Base-by-base conservation (phyloP, 2,329 filamentous ascomycete species). In the Aspergillus neotritici region DNA sequence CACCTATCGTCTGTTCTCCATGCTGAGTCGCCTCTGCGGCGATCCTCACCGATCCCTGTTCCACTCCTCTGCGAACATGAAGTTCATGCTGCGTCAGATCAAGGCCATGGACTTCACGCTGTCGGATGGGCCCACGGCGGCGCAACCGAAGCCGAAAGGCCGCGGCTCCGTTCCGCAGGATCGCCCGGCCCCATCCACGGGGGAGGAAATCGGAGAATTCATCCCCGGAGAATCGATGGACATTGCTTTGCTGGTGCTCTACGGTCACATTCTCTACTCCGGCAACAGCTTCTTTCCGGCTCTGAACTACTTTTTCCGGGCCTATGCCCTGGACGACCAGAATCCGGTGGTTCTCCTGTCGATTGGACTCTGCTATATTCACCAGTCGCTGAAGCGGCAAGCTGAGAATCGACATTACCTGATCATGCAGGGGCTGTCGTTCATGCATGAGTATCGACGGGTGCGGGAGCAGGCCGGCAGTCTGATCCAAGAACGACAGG, bases 61-160 rank as follows among this genome's bases (percentile, higher is more conserved):
- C 65, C 84, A 84, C 40, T 84, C 84, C 3, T 86, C 87, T 0
- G 83, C 87, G 0, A 83, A 84, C 14, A 89, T 95, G 65, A 97
- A 97, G 63, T 94, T 87, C 60, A 82, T 97, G 57, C 75, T 96
- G 45, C 83, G 93, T 4, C 88, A 94, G 66, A 87, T 98, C 67
- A 94, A 94, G 64, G 81, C 82, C 3, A 86, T 94, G 71, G 93
- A 98, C 64, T 84, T 78, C 50, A 73, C 86, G 3, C 71, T 84
- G 34, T 72, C 67, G 2, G 70, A 73, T 3, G 72, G 77, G 11
- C 69, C 74, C 11, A 68, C 74, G 17, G 46, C 50, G 5, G 50
- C 55, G 36, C 54, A 50, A 31, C 53, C 45, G 11, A 51, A 41
- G 33, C 41, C 53, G 40, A 42, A 57, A 32, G 52, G 69, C 13